Evolutionary conservation across 352 stramenopile genomes (phyloP).

Genomic region (Phytophthora sp.): DNA sequence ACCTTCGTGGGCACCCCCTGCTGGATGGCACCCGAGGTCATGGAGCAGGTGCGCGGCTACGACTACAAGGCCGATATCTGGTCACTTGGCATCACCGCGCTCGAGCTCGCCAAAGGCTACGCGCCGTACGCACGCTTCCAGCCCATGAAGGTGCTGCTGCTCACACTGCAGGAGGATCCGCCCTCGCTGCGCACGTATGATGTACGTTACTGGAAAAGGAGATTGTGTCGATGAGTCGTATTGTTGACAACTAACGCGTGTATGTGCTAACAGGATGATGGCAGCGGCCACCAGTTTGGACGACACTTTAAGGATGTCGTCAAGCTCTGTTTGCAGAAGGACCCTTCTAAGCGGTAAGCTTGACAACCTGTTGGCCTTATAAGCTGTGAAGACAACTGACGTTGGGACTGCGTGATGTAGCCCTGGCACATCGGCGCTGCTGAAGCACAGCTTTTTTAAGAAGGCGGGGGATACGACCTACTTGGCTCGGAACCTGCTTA

Average conservation of each 20-base stretch:
- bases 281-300: conserved; percentile 80
- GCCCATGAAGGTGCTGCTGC: conserved; percentile 98
- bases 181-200: conserved; percentile 92
- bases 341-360: conserved; percentile 80
- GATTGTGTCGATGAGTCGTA: not conserved
- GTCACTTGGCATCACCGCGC: conserved; percentile 98
- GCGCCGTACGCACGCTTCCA: conserved; percentile 98
- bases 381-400: conserved; percentile 9
- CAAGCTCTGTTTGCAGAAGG: conserved; percentile 89
- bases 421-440: conserved; percentile 75
- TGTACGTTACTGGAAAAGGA: conserved; percentile 39
- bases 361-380: not conserved
- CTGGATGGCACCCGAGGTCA: conserved; percentile 96
- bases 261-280: conserved; percentile 65
- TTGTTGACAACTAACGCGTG: conserved; percentile 10
- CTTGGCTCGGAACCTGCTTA: conserved; percentile 67
- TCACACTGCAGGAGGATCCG: conserved; percentile 97
- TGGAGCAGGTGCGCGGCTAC: conserved; percentile 91
- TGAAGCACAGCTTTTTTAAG: conserved; percentile 92
- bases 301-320: conserved; percentile 91
- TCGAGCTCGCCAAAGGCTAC: conserved; percentile 99
- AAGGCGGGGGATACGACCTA: conserved; percentile 80
- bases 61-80: conserved; percentile 99
- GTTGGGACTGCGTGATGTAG: conserved; percentile 33
- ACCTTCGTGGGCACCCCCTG: conserved; percentile 99